Evolutionary conservation across 2,329 filamentous ascomycete genomes (phyloP).

Genomic region (Colletotrichum sojae): DNA sequence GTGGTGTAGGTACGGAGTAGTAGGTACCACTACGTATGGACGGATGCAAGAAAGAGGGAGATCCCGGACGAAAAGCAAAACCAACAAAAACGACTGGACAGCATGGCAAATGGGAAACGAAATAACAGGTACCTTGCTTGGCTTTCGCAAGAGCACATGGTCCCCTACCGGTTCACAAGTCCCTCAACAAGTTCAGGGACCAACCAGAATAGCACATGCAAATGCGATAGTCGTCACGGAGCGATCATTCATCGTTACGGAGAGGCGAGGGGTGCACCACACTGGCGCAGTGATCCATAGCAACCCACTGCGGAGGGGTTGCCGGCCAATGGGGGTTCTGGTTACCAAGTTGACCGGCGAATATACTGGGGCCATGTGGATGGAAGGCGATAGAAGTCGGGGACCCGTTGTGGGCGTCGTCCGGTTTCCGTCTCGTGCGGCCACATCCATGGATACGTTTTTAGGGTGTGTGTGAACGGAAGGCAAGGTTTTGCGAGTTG

Average conservation of each 20-base stretch:
- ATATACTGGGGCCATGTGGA: slow-evolving; percentile 32
- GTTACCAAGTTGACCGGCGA: slow-evolving; percentile 23
- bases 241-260: slow-evolving; percentile 25
- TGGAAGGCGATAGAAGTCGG: slow-evolving; percentile 38
- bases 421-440: slow-evolving; percentile 14
- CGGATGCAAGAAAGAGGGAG: slow-evolving; percentile 20
- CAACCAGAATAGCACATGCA: slow-evolving; percentile 38
- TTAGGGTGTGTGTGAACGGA: background rate
- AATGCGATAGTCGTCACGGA: slow-evolving; percentile 35
- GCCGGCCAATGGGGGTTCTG: slow-evolving; percentile 23
- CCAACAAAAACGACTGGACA: slow-evolving; percentile 18
- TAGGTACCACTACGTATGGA: slow-evolving; percentile 8
- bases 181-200: slow-evolving; percentile 34
- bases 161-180: slow-evolving; percentile 27
- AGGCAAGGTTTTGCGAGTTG: slow-evolving; percentile 20
- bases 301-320: slow-evolving; percentile 21
- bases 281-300: slow-evolving; percentile 3
- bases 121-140: slow-evolving; percentile 26
- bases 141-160: slow-evolving; percentile 21
- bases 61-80: slow-evolving; percentile 13
- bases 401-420: slow-evolving; percentile 13
- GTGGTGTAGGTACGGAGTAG: too few species aligned
- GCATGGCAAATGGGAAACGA: background rate
- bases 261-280: slow-evolving; percentile 12
- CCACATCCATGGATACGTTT: background rate